Base-by-base conservation (phyloP, 352 stramenopile genomes). In the Chrysophaeum taylorii region DNA sequence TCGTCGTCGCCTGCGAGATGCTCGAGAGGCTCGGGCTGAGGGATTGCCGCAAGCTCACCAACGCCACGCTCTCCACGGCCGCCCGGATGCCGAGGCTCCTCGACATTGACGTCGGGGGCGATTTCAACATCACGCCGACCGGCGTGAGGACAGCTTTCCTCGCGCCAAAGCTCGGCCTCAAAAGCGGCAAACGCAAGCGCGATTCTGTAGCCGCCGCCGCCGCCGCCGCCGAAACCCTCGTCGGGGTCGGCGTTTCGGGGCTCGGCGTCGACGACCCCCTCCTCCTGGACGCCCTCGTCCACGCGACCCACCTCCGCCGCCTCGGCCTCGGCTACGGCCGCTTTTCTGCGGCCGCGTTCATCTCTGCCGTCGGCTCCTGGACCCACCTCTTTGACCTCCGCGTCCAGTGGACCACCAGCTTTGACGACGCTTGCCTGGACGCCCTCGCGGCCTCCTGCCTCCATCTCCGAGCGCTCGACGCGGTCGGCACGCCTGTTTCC, bases 41-140 rank as follows among this genome's bases (percentile, higher is more conserved):
- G 79, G 88, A 91, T 75, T 93, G 85, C 74, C 88, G 87, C 76
- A 90, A 90, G 71, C 77, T 93, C 31, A 90, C 83, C 0, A 85
- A 92, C 73, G 31, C 31, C 0, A 72, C 78, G 33, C 75, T 92
- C 2, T 45, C 72, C 14, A 76, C 83, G 2, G 84, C 92, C 48
- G 69, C 80, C 27, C 48, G 63, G 33, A 84, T 88, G 76, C 78
- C 80, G 9, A 61, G 70, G 12, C 66, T 87, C 1, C 74, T 70
- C 16, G 85, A 82, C 0, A 69, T 93, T 0, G 87, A 94, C 74
- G 72, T 94, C 2, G 86, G 87, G 21, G 91, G 92, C 72, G 92
- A 85, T 67, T 81, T 78, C 9, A 79, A 87, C 38, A 77, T 93
- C 21, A 85, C 84, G 7, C 7, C 45, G 12, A 4, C 39, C 12